Evolutionary conservation across 164 flowering plant genomes (phyloP), one percentile per base, ranked within the genome.

Genomic region (Litsea cubeba): DNA sequence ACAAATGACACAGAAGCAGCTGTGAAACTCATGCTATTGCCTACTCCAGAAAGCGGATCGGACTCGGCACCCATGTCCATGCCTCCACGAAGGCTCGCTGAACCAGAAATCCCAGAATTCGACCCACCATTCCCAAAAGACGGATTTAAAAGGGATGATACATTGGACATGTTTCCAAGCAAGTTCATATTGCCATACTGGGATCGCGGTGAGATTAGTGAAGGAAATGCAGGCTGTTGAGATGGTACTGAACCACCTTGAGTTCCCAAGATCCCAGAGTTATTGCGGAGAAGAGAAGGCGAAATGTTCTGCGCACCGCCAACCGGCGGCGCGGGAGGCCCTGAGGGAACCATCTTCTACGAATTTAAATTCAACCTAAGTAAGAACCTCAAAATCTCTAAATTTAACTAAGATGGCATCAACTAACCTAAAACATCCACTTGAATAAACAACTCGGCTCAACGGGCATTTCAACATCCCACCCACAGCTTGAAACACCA

Each of bases 41-140:
- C 93, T 30, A 87, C 86, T 72, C 69, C 65, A 6, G 98, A 86
- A 70, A 90, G 91, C 12, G 96, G 93, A 82, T 91, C 97, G 12
- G 93, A 77, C 80, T 93, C 97, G 4, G 93, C 89, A 50, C 94
- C 97, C 26, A 81, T 76, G 71, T 88, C 93, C 35, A 89, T 71
- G 10, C 70, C 68, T 58, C 90, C 92, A 25, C 88, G 93, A 64
- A 82, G 83, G 75, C 77, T 87, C 18, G 87, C 90, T 5, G 88
- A 83, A 50, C 84, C 89, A 71, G 91, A 79, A 76, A 88, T 83
- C 68, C 86, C 90, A 12, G 90, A 65, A 75, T 74, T 89, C 1
- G 89, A 80, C 75, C 80, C 89, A 32, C 94, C 94, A 82, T 89
- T 93, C 24, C 86, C 93, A 82, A 85, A 92, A 35, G 95, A 85